phyloP scores from a whole-genome alignment of 352 stramenopile genomes.

The Phytophthora macrochlamydospora region DNA sequence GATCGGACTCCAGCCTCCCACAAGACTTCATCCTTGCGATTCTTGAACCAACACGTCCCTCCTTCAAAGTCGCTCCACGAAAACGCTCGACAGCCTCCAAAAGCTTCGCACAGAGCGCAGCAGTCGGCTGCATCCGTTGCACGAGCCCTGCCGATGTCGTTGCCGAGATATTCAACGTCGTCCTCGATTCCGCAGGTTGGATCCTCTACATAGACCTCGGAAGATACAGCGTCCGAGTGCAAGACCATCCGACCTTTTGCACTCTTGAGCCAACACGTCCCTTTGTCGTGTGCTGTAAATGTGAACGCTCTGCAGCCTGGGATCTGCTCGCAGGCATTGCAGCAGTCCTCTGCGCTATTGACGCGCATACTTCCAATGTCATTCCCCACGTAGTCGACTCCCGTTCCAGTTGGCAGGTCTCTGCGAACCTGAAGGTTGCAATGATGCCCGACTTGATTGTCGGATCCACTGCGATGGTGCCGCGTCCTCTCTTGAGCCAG shows the following conservation, averaged over 20 bases:
- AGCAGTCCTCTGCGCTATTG: constrained; percentile 21
- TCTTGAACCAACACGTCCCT: constrained; percentile 62
- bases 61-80: constrained; percentile 55
- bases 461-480: constrained; percentile 21
- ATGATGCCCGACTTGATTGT: constrained; percentile 31
- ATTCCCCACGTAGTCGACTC: constrained; percentile 33
- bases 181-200: constrained; percentile 35
- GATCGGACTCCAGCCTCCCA: constrained; percentile 22
- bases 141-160: constrained; percentile 31
- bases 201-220: constrained; percentile 15
- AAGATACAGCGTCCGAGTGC: constrained; percentile 12
- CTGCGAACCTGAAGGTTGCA: constrained; percentile 16
- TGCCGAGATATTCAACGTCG: constrained; percentile 31
- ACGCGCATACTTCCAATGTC: constrained; percentile 22
- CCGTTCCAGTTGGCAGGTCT: constrained; percentile 28
- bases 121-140: constrained; percentile 17
- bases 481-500: constrained; percentile 61
- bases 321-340: constrained; percentile 24
- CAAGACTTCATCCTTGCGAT: constrained; percentile 26
- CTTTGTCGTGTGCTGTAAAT: constrained; percentile 25
- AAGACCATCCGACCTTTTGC: constrained; percentile 32
- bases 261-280: constrained; percentile 41
- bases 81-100: constrained; percentile 45
- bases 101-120: constrained; percentile 31
- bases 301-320: constrained; percentile 45